These are phyloP conservation scores for Gentiana dahurica DNA, from an alignment of 257 asterid genomes.

Conservation along the genomic window DNA sequence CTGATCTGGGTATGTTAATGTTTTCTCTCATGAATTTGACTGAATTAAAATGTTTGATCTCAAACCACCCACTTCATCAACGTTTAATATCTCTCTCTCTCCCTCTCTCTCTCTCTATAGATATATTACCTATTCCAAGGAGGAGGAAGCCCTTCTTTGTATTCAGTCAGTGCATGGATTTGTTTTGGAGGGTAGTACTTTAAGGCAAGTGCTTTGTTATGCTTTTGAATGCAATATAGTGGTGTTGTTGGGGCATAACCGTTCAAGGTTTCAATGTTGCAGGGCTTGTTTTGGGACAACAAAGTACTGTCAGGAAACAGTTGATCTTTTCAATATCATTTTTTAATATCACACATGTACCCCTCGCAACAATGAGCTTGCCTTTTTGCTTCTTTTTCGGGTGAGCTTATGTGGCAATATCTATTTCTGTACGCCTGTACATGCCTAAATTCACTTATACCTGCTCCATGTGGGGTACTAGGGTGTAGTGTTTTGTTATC, in stretches of 20 bases:
- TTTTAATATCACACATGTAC: too few species aligned
- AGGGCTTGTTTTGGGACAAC: constrained; percentile 97
- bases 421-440: too few species aligned
- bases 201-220: constrained; percentile 40
- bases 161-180: constrained; percentile 93
- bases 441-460: too few species aligned
- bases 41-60: not conserved
- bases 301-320: constrained; percentile 37
- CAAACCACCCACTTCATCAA: too few species aligned
- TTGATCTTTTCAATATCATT: not conserved
- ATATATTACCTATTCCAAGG: constrained; percentile 84
- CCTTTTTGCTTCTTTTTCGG: too few species aligned
- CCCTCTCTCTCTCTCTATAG: constrained; percentile 18
- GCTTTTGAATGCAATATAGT: not conserved
- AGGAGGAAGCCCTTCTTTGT: constrained; percentile 91
- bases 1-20: not conserved
- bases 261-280: constrained; percentile 14
- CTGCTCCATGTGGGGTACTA: too few species aligned
- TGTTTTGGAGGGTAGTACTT: constrained; percentile 64
- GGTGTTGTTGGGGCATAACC: constrained; percentile 6
- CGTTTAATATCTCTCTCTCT: not conserved
- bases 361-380: too few species aligned
- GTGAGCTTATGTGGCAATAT: too few species aligned
- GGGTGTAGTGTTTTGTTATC: too few species aligned
- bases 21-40: not conserved